These are phyloP conservation scores for Euphorbia tirucalli DNA, from an alignment of 345 rosid genomes.

Conservation along the genomic window DNA sequence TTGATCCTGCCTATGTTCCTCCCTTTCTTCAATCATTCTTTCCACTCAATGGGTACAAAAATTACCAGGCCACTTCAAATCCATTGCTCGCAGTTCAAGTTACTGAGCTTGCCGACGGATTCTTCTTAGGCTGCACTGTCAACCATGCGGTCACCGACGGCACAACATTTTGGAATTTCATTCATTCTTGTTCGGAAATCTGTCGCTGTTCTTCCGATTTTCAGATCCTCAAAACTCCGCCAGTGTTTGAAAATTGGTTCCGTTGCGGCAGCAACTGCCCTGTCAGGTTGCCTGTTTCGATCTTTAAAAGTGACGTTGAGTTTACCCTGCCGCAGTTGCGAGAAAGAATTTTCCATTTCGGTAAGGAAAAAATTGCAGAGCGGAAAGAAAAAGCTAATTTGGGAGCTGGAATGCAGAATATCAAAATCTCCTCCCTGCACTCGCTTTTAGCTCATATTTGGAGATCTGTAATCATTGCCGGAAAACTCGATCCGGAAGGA, in stretches of 20 bases:
- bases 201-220: conserved; percentile 10
- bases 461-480: neutral
- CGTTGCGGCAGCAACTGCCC: conserved; percentile 18
- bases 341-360: conserved; percentile 15
- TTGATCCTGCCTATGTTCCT: conserved; percentile 31
- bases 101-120: conserved; percentile 24
- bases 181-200: conserved; percentile 19
- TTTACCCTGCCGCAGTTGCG: neutral
- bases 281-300: conserved; percentile 27
- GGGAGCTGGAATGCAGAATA: neutral
- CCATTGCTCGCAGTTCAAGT: conserved; percentile 22
- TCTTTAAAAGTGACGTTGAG: neutral
- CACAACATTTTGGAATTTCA: conserved; percentile 22
- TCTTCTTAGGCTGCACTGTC: conserved; percentile 19
- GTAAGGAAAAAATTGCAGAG: conserved; percentile 6
- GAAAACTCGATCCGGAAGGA: neutral
- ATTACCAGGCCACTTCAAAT: conserved; percentile 22
- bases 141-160: conserved; percentile 22
- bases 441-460: conserved; percentile 27
- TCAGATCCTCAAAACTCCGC: neutral
- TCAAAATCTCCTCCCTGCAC: conserved; percentile 28
- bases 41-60: conserved; percentile 31
- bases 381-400: conserved; percentile 13
- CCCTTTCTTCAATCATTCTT: conserved; percentile 33
- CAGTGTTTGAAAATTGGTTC: conserved; percentile 33